Evolutionary conservation across 495 filamentous ascomycete species (phyloP), one percentile per base, ranked within the genome.

Genomic region (Staphylotrichum longicolle): DNA sequence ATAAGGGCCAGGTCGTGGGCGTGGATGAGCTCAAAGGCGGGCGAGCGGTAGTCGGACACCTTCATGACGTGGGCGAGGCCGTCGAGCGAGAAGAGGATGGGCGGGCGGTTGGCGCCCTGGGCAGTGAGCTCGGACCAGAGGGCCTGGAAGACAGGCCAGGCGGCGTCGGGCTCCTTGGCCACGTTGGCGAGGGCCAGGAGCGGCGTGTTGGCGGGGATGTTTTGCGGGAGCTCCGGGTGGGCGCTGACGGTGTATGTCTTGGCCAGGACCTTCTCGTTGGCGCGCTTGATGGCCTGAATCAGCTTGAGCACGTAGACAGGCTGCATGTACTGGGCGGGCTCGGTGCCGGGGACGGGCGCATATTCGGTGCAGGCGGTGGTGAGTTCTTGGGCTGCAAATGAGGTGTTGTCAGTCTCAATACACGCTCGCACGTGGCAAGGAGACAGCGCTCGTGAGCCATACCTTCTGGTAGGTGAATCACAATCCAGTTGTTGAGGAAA

Each of bases 391-490:
- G 84, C 93, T 97, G 63, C 30, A 11, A n/a, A 15, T 8, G 62
- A 66, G 59, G 49, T 58, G 10, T 10, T 12, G 50, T 72, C 40
- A 68, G 40, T 6, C 27, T 44, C 40, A 34, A 8, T 10, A 27
- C 6, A 45, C 8, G 3, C 2, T 15, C 14, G 48, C 20, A 47
- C 2, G 45, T 5, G 3, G 48, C 4, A 32, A 27, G 1, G 27
- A 11, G 2, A 35, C 1, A n/a, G 1, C n/a, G 12, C 3, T 20
- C 0, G 9, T 2, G 7, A 14, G 20, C 11, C 52, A 37, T 55
- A 95, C 93, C 89, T 71, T 98, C 92, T n/a, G 94, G 93, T 54
- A 97, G 82, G 64, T 89, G 86, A 55, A 98, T 80, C 10, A 98
- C 93, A 39, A 96, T 81, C 91, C 91, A 96, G 15, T 87, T 81